These are phyloP conservation scores for Curvularia verruculosa DNA, from an alignment of 2,329 filamentous ascomycete species.

Conservation along the genomic window DNA sequence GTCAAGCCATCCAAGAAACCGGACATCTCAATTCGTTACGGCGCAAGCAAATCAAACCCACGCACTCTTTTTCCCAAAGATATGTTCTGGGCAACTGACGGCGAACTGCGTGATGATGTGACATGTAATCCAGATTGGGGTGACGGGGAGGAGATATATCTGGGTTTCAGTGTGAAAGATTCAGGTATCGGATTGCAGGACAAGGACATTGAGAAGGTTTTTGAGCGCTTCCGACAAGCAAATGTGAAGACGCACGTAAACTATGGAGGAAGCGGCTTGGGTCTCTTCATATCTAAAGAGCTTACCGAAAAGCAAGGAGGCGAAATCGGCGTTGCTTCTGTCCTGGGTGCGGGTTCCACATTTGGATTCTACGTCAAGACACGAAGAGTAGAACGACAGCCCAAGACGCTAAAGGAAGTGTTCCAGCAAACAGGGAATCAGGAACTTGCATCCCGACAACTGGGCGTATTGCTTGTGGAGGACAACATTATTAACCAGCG, in stretches of 20 bases:
- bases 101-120: constrained; percentile 28
- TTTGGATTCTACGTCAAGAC: constrained; percentile 55
- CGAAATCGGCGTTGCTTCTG: constrained; percentile 53
- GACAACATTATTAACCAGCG: constrained; percentile 51
- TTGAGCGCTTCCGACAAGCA: constrained; percentile 46
- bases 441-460: constrained; percentile 10
- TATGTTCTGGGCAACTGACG: constrained; percentile 42
- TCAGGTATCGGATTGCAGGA: constrained; percentile 50
- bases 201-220: constrained; percentile 49
- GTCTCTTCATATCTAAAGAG: constrained; percentile 55
- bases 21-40: constrained; percentile 48
- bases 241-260: constrained; percentile 47
- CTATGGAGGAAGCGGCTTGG: constrained; percentile 54
- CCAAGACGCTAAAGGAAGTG: constrained; percentile 13
- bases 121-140: constrained; percentile 46
- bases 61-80: constrained; percentile 32
- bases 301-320: constrained; percentile 55
- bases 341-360: constrained; percentile 46
- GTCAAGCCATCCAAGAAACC: constrained; percentile 47
- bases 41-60: constrained; percentile 37
- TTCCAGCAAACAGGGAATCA: constrained; percentile 9
- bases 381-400: constrained; percentile 27
- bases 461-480: constrained; percentile 46
- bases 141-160: constrained; percentile 48
- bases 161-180: constrained; percentile 49